These are phyloP conservation scores for Fusarium domesticum DNA, from an alignment of 2,329 filamentous ascomycete genomes.

Conservation along the genomic window DNA sequence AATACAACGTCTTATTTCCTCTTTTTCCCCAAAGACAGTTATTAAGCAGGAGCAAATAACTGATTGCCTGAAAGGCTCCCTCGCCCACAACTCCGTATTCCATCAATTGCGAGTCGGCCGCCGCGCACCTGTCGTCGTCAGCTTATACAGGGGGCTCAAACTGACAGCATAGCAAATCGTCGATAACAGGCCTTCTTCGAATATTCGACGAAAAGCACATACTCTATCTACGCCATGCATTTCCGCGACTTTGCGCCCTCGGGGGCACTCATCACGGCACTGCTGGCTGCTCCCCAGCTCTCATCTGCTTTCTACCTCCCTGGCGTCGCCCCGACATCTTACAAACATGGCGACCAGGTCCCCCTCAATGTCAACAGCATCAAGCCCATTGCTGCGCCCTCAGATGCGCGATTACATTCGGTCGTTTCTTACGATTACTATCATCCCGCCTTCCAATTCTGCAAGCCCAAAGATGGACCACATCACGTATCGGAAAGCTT, in stretches of 20 bases:
- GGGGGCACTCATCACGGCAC: conserved; percentile 46
- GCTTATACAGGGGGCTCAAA: conserved; percentile 12
- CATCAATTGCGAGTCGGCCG: conserved; percentile 5
- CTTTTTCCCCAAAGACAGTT: not conserved
- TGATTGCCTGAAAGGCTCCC: not conserved
- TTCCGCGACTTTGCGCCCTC: conserved; percentile 45
- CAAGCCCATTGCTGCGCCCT: conserved; percentile 74
- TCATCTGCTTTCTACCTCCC: conserved; percentile 87
- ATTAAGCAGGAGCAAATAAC: not conserved
- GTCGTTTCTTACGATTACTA: conserved; percentile 98
- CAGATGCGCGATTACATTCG: conserved; percentile 81
- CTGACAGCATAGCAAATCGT: conserved; percentile 8
- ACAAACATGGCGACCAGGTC: conserved; percentile 74
- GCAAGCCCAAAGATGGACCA: conserved; percentile 71
- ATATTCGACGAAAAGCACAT: too few species aligned
- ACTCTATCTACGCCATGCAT: conserved; percentile 41
- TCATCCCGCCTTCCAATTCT: conserved; percentile 82
- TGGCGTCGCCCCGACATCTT: conserved; percentile 90
- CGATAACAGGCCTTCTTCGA: conserved; percentile 2
- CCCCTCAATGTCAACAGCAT: conserved; percentile 91
- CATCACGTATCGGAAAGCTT: conserved; percentile 75
- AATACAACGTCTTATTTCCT: conserved; percentile 2
- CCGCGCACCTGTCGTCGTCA: conserved; percentile 25
- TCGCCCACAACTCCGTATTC: not conserved
- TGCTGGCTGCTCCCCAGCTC: conserved; percentile 52